Percentiles rank a stretch among this genome's conserved stretches.
Conservation (phyloP, 129 eudicot genomes). For the Logfia minima region DNA sequence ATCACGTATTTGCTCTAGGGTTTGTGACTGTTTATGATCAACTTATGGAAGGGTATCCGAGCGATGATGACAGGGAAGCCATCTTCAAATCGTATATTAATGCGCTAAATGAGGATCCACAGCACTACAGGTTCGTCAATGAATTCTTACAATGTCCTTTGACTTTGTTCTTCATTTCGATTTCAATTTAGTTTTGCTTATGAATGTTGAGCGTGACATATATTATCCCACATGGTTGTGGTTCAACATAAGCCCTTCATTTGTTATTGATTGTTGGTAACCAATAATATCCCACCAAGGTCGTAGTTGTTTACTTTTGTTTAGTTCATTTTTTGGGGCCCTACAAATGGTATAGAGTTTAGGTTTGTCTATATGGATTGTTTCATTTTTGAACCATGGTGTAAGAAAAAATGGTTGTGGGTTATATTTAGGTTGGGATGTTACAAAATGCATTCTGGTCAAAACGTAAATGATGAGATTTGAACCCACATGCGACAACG, state of each 20-base stretch:
- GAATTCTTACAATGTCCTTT: background rate
- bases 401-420: background rate
- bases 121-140: slow-evolving; percentile 56
- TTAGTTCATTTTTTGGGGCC: background rate
- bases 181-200: background rate
- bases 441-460: no score
- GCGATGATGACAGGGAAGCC: slow-evolving; percentile 75
- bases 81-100: slow-evolving; percentile 79
- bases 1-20: slow-evolving; percentile 87
- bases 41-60: slow-evolving; percentile 95
- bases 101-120: slow-evolving; percentile 85
- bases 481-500: background rate
- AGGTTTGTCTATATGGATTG: background rate
- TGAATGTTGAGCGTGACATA: background rate
- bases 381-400: background rate
- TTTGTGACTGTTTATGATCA: slow-evolving; percentile 94
- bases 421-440: background rate
- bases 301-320: background rate
- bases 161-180: background rate
- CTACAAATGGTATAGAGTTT: background rate
- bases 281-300: background rate
- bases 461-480: no score
- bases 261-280: background rate
- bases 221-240: background rate
- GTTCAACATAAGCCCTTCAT: background rate